A percentile compares a stretch with the other conserved stretches of the same genome.
Evolutionary conservation across 2,329 filamentous ascomycete species (phyloP).

Genomic region (Endoconidiophora laricicola): DNA sequence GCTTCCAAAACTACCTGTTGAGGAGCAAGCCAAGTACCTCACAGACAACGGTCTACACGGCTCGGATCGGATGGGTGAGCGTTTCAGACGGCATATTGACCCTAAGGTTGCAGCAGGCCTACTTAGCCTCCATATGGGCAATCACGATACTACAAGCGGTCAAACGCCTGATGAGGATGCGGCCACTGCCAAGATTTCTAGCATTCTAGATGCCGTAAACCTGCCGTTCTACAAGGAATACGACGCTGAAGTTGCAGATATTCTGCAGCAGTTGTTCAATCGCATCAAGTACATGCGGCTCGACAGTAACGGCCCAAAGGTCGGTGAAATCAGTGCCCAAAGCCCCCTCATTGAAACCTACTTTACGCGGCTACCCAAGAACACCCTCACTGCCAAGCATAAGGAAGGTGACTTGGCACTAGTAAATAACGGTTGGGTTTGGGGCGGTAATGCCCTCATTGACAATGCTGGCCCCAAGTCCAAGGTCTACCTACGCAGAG

Average conservation of each 20-base stretch:
- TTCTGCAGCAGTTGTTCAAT: slow-evolving; percentile 83
- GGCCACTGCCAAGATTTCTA: slow-evolving; percentile 34
- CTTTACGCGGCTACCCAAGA: slow-evolving; percentile 75
- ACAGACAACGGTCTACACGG: slow-evolving; percentile 53
- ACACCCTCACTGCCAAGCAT: slow-evolving; percentile 61
- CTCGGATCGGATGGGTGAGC: slow-evolving; percentile 58
- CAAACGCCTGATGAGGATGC: slow-evolving; percentile 29
- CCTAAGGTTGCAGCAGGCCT: slow-evolving; percentile 46
- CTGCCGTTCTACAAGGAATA: slow-evolving; percentile 84
- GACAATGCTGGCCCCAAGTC: slow-evolving; percentile 87
- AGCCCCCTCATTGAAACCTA: slow-evolving; percentile 85
- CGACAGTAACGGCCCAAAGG: slow-evolving; percentile 79
- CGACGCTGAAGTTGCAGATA: slow-evolving; percentile 63
- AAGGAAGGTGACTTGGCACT: slow-evolving; percentile 61
- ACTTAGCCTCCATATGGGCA: slow-evolving; percentile 18
- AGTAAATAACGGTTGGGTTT: slow-evolving; percentile 97
- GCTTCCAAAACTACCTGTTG: slow-evolving; percentile 11
- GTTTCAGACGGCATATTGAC: slow-evolving; percentile 57
- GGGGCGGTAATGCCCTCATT: slow-evolving; percentile 85
- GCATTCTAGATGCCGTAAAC: slow-evolving; percentile 70
- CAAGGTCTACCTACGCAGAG: slow-evolving; percentile 80
- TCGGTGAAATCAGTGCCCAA: slow-evolving; percentile 58
- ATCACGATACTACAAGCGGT: slow-evolving; percentile 30
- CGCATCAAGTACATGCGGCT: slow-evolving; percentile 87
- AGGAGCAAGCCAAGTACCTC: slow-evolving; percentile 43